Percentiles rank a stretch among this genome's conserved stretches.
Evolutionary conservation across 2,329 filamentous ascomycete species (phyloP).

Genomic region (Lachnellula suecica): DNA sequence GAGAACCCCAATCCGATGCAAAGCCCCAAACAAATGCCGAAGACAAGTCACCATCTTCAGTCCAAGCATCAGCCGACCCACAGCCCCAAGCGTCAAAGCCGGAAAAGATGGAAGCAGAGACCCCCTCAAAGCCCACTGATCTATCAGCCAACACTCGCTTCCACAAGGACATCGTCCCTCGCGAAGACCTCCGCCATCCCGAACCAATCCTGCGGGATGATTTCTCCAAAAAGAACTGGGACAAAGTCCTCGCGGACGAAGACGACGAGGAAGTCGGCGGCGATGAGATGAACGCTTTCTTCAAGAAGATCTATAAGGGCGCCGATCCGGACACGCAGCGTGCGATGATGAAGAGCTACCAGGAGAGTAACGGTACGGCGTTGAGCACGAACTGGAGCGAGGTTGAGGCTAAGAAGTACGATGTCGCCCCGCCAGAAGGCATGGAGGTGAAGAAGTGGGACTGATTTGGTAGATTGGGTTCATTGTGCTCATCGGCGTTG

Average conservation of each 20-base stretch:
- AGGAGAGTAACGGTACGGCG: slow-evolving; percentile 89
- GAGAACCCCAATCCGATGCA: background rate
- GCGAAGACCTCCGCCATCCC: too few relatives aligned
- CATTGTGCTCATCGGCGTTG: too few relatives aligned
- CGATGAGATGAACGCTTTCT: slow-evolving; percentile 76
- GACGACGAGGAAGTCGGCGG: slow-evolving; percentile 58
- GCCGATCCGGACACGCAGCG: slow-evolving; percentile 78
- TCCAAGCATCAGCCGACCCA: slow-evolving; percentile 17
- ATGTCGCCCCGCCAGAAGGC: slow-evolving; percentile 73
- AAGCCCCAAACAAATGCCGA: too few relatives aligned
- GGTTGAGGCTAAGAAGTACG: slow-evolving; percentile 70
- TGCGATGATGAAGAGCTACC: slow-evolving; percentile 97
- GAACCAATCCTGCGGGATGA: too few relatives aligned
- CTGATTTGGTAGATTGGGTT: too few relatives aligned
- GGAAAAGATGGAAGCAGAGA: too few relatives aligned
- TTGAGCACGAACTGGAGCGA: slow-evolving; percentile 91
- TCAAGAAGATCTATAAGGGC: slow-evolving; percentile 82
- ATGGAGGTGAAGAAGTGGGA: slow-evolving; percentile 13
- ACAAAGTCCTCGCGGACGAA: slow-evolving; percentile 60
- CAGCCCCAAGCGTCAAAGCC: slow-evolving; percentile 13
- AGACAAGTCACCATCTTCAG: too few relatives aligned
- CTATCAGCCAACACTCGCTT: too few relatives aligned
- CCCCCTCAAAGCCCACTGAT: too few relatives aligned
- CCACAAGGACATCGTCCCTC: too few relatives aligned
- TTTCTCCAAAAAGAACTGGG: too few relatives aligned